Conservation (phyloP, 441 rosid genomes). For the Adansonia madagascariensis region DNA sequence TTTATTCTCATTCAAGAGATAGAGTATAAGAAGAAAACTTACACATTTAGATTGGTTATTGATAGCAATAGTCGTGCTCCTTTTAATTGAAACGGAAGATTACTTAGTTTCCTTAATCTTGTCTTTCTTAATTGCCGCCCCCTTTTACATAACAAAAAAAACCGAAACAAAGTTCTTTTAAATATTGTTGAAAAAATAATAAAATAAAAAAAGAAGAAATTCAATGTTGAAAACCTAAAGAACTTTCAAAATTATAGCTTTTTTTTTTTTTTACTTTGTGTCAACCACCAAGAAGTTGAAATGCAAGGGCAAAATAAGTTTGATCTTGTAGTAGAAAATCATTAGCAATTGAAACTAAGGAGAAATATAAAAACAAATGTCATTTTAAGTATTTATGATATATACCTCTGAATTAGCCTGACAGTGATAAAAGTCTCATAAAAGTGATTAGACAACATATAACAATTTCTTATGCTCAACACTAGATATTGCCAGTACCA, state of each 20-base stretch:
- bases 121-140: no score
- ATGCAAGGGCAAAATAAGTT: neutral
- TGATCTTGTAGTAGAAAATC: no score
- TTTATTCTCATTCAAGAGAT: no score
- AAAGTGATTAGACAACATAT: slow-evolving; percentile 58
- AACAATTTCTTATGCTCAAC: slow-evolving; percentile 65
- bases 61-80: no score
- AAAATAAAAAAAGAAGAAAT: neutral
- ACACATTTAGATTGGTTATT: no score
- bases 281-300: neutral
- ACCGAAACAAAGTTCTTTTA: no score
- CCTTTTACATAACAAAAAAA: no score
- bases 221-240: neutral
- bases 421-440: slow-evolving; percentile 61
- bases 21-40: no score
- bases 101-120: no score
- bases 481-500: slow-evolving; percentile 65
- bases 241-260: neutral
- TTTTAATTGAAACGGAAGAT: no score
- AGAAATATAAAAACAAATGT: neutral
- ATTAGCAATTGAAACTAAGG: neutral
- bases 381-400: neutral
- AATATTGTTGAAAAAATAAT: no score
- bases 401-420: slow-evolving; percentile 64
- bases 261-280: neutral